phyloP scores from a whole-genome alignment of 2,329 filamentous ascomycete species.

The Venturia nashicola region DNA sequence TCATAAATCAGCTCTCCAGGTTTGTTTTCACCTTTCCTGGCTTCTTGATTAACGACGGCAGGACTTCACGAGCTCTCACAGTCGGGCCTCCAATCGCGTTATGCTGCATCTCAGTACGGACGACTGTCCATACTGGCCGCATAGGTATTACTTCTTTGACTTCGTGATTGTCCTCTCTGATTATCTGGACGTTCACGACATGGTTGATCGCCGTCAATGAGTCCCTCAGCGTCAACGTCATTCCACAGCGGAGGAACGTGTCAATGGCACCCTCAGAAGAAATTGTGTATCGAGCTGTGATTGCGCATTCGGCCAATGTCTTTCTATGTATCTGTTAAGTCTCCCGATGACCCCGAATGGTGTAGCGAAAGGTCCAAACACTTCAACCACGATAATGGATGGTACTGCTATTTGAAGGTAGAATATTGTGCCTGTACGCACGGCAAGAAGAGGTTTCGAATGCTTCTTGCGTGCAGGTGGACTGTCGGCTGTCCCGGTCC shows the following conservation, averaged over 20 bases:
- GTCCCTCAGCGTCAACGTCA: not conserved
- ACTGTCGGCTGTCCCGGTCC: too few species aligned
- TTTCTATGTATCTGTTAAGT: not conserved
- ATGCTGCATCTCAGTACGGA: not conserved
- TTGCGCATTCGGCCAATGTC: not conserved
- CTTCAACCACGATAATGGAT: not conserved
- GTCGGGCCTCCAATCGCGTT: not conserved
- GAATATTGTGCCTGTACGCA: not conserved
- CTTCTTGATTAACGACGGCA: too few species aligned
- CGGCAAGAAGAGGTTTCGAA: not conserved
- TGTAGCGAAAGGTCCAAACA: not conserved
- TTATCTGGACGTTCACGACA: not conserved
- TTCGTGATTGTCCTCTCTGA: not conserved
- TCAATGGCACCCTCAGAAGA: not conserved
- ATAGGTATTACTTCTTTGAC: not conserved
- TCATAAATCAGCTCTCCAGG: too few species aligned
- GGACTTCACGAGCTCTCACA: not conserved
- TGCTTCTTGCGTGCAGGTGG: not conserved
- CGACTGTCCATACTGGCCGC: not conserved
- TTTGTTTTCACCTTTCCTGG: too few species aligned
- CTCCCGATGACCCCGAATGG: not conserved
- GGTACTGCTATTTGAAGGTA: not conserved
- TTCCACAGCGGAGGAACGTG: not conserved
- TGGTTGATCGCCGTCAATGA: not conserved
- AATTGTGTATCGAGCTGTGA: not conserved